Conservation (phyloP, 257 asterid genomes). For the Penstemon eatonii region DNA sequence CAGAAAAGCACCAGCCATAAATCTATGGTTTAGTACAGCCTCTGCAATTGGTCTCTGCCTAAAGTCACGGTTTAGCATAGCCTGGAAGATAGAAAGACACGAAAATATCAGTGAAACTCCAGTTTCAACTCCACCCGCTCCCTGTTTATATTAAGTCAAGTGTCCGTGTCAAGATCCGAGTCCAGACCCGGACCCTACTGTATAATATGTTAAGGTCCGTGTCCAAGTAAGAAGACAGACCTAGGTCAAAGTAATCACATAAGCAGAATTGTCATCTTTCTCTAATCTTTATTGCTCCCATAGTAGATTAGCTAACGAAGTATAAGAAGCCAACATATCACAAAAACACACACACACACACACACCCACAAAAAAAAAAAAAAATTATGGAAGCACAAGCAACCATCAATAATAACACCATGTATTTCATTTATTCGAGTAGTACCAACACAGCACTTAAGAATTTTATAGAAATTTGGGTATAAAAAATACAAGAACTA, state of each 20-base stretch:
- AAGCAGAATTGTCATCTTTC: neutral
- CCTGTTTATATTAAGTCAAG: too few relatives aligned
- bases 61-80: conserved; percentile 71
- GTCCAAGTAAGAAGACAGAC: too few relatives aligned
- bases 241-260: too few relatives aligned
- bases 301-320: neutral
- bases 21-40: conserved; percentile 80
- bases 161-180: too few relatives aligned
- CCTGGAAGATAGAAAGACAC: conserved; percentile 38
- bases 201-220: too few relatives aligned
- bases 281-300: neutral
- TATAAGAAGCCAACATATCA: too few relatives aligned
- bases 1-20: conserved; percentile 52
- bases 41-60: conserved; percentile 84
- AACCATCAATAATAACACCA: too few relatives aligned
- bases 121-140: too few relatives aligned
- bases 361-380: neutral
- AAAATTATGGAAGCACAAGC: too few relatives aligned
- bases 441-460: conserved; percentile 6
- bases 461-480: neutral
- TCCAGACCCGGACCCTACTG: too few relatives aligned
- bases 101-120: conserved; percentile 6
- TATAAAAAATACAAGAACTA: conserved; percentile 9
- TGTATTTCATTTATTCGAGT: neutral
- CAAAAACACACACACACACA: too few relatives aligned